phyloP scores from a whole-genome alignment of 768 basidiomycete genomes.

The Phaeolepiota aurea region DNA sequence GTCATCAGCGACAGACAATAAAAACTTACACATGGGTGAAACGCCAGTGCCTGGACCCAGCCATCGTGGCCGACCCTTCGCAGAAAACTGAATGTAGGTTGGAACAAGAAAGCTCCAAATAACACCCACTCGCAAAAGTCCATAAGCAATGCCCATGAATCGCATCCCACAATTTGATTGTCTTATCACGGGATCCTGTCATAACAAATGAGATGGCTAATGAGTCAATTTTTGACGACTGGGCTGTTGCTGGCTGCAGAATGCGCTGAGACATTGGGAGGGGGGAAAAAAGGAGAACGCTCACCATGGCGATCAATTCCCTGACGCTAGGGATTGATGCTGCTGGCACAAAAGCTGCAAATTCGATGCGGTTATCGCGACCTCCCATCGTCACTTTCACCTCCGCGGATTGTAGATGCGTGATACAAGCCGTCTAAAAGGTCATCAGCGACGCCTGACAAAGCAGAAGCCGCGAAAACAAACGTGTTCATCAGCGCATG shows the following conservation, averaged over 20 bases:
- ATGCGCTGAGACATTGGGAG: no score
- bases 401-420: slow-evolving; percentile 40
- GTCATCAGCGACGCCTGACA: no score
- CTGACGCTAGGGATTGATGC: slow-evolving; percentile 71
- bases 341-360: slow-evolving; percentile 71
- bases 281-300: no score
- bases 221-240: background rate
- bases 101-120: no score
- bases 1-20: slow-evolving; percentile 89
- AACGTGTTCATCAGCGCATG: slow-evolving; percentile 85
- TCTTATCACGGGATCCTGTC: slow-evolving; percentile 86
- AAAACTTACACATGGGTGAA: slow-evolving; percentile 84
- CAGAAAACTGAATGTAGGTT: background rate
- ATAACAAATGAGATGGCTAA: slow-evolving; percentile 43
- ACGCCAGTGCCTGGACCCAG: slow-evolving; percentile 82
- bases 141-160: slow-evolving; percentile 73
- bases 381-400: slow-evolving; percentile 79
- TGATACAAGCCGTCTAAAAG: background rate
- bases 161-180: slow-evolving; percentile 87
- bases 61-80: slow-evolving; percentile 70
- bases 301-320: slow-evolving; percentile 25
- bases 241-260: background rate
- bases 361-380: slow-evolving; percentile 82
- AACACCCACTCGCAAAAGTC: slow-evolving; percentile 60
- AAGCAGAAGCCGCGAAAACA: slow-evolving; percentile 11